Conservation (phyloP, 2,329 filamentous ascomycete species). For the Seiridium unicorne region DNA sequence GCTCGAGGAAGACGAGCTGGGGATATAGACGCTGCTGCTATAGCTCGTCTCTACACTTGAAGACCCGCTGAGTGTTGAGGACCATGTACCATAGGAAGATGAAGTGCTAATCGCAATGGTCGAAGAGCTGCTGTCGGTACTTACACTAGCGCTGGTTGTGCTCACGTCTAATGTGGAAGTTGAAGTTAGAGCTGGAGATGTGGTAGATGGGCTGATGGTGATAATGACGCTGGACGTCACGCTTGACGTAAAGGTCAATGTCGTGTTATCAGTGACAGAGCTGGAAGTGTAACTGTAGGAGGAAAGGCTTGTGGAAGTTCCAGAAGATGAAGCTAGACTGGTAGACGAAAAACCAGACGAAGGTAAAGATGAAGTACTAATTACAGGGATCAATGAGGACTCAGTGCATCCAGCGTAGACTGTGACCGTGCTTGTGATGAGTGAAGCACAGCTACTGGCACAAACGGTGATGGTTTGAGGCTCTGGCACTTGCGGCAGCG, state of each 20-base stretch:
- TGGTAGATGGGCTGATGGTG: background rate
- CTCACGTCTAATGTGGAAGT: background rate
- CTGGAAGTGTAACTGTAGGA: background rate
- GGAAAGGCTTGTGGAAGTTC: too few relatives aligned
- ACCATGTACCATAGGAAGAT: too few relatives aligned
- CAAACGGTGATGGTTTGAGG: constrained; percentile 24
- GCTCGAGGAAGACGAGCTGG: background rate
- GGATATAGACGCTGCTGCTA: too few relatives aligned
- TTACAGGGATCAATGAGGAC: background rate
- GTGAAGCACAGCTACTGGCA: constrained; percentile 19
- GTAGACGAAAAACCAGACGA: background rate
- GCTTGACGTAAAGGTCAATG: background rate
- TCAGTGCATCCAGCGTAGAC: constrained; percentile 21
- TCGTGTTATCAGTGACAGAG: background rate
- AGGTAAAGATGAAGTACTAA: background rate
- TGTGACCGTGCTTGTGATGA: constrained; percentile 13
- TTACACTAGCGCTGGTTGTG: background rate
- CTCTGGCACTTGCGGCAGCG: constrained; percentile 18
- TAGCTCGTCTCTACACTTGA: too few relatives aligned
- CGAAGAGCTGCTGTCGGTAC: too few relatives aligned
- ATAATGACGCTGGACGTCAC: background rate
- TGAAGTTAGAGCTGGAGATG: background rate
- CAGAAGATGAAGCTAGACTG: background rate
- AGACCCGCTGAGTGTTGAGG: too few relatives aligned
- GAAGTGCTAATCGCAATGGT: too few relatives aligned